Base-by-base conservation (phyloP, 139 green algal species). In the Chlamydomonas applanata region DNA sequence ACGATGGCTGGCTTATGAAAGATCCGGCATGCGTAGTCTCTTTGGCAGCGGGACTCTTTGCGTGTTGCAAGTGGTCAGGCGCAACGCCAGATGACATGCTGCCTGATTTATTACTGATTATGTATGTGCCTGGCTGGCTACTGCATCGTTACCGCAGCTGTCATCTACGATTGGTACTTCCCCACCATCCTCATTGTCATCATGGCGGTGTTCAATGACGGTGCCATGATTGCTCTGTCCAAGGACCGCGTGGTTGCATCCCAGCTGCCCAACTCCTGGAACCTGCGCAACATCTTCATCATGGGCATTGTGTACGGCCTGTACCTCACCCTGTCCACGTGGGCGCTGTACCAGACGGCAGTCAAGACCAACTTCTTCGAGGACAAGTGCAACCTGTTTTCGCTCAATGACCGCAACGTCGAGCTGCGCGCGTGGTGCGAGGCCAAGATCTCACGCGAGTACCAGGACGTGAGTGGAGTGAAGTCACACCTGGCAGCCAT, bases 161-260 rank as follows among this genome's bases (percentile, higher is more conserved):
- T 49, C 40, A 49, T 49, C 40, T 49, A 49, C 40, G 40, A 49
- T 11, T 49, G 40, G 84, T 93, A 91, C 80, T 92, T 94, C 81
- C 90, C 90, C 59, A 93, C 89, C 61, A 88, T 96, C 32, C 79
- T 95, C 2, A 94, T 95, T 67, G 91, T 97, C 56, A 83, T 97
- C 64, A 83, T 97, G 81, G 91, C 91, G 5, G 90, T 95, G 22
- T 94, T 96, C 88, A 96, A 96, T 63, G 91, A 96, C 61, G 91
- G 91, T 40, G 89, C 91, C 71, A 95, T 96, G 89, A 96, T 96
- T 78, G 89, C 90, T 20, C 84, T 96, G 56, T 90, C 89, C 60
- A 95, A 96, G 81, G 79, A 95, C 65, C 81, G 77, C 29, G 91
- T 96, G 30, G 69, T 81, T 4, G 62, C 90, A 63, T 86, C 70